Conservation (phyloP, 306 rosid species). For the Phaseolus lunatus region DNA sequence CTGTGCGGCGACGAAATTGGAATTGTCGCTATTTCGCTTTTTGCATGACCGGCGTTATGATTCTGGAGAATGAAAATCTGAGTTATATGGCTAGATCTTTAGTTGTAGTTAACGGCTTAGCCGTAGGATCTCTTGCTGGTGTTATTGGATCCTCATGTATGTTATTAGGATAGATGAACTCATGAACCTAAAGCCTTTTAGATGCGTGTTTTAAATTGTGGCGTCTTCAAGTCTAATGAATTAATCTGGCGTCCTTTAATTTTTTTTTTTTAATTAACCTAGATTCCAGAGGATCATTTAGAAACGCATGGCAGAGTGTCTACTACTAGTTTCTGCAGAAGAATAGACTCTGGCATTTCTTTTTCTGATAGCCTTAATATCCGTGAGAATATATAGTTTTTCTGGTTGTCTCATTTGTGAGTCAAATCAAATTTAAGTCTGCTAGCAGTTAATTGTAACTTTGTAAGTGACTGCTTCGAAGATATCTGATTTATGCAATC, state of each 20-base stretch:
- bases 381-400: not conserved
- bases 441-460: conserved; percentile 8
- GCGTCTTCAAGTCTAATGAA: not conserved
- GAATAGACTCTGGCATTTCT: not conserved
- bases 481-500: conserved; percentile 12
- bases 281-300: not conserved
- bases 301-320: not conserved
- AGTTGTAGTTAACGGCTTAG: not conserved
- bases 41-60: conserved; percentile 14
- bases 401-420: not conserved
- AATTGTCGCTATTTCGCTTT: conserved; percentile 12
- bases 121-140: conserved; percentile 25
- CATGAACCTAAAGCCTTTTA: not conserved
- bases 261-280: conserved; percentile 1
- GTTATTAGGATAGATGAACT: conserved; percentile 23
- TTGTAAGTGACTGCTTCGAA: too few relatives aligned
- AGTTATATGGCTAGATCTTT: conserved; percentile 3
- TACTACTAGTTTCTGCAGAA: conserved; percentile 9
- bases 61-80: conserved; percentile 13
- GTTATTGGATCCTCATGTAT: not conserved
- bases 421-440: not conserved
- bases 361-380: conserved; percentile 9
- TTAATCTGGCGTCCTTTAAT: conserved; percentile 7
- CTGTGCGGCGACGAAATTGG: not conserved
- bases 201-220: conserved; percentile 6